Evolutionary conservation across 179 eudicot species (phyloP), one percentile per base, ranked within the genome.

Genomic region (Beta corolliflora): DNA sequence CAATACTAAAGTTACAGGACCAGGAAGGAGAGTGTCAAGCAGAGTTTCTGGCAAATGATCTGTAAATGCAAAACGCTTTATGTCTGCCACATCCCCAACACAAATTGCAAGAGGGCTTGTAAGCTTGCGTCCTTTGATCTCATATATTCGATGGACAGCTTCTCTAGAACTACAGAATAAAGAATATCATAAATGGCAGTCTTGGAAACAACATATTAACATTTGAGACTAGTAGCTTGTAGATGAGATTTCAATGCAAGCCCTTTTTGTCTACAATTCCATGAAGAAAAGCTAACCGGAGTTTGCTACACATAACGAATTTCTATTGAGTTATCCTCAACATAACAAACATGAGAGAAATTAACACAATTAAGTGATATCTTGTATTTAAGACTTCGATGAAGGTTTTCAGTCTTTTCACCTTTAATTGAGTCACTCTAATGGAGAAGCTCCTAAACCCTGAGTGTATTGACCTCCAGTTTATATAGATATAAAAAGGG

Each of bases 41-140:
- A 95, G 85, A 48, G 92, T 89, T 71, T 67, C 87, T 15, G 99
- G 98, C 79, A 95, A 86, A 86, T 94, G 93, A 79, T 89, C 84
- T 2, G 97, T 92, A 21, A 81, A 85, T 66, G 99, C 97, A 86
- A 89, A 95, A 11, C 91, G 89, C 56, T 73, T 77, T 80, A 94
- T 91, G 78, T 94, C 96, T 66, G 80, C 74, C 13, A 93, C 92
- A 83, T 95, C 98, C 59, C 96, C 99, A 41, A 95, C 98, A 84
- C 99, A 94, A 71, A 95, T 94, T 71, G 99, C 98, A 31, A 94
- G 92, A 23, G 98, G 99, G 72, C 91, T 91, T 25, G 99, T 95
- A 77, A 79, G 89, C 75, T 91, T 88, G 73, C 97, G 94, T 73
- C 98, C 98, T 90, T 95, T 95, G 59, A 94, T 95, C 83, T 92